Base-by-base conservation (phyloP, 306 rosid species). In the Hippophae tibetana region DNA sequence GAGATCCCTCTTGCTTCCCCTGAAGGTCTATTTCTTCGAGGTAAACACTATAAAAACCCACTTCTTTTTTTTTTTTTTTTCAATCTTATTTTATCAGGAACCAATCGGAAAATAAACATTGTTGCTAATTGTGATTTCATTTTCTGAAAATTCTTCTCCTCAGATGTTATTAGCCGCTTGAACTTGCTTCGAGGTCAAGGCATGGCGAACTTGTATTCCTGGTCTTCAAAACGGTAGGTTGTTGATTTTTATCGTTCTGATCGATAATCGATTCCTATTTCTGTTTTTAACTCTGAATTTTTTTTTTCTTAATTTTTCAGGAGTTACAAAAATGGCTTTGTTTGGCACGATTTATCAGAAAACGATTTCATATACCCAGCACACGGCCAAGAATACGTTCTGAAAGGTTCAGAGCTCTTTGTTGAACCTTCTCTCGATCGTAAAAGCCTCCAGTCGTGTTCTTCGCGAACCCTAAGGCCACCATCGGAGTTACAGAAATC, bases 261-360 rank as follows among this genome's bases (percentile, higher is more conserved):
- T 69, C 18, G 1, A 1, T 10, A 47, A 43, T 31, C 38, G 38
- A 31, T 31, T 31, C 38, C 38, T 31, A 31, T 4, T 31, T 31
- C 38, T 31, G 38, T 31, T 1, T 31, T 31, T 31, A 31, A 31
- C 5, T 18, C 23, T 18, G 23, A 31, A 1, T 31, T 18, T 31
- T 31, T 31, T 31, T 31, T 4, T 31, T 31, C 38, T 31, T 31
- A 18, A 18, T 31, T 31, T 31, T 72, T 51, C 72, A 92, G 96
- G 83, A 76, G 90, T 75, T 92, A 92, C 76, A 88, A 78, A 60
- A 85, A 73, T 57, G 99, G 96, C 25, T 92, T 92, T 62, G 99
- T 92, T 5, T 92, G 99, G 99, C 95, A 92, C 9, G 99, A 92
- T 63, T 81, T 92, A 58, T 73, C 86, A 26, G 99, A 85, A 81